A percentile compares a stretch with the other conserved stretches of the same genome.
Conservation (phyloP, 257 asterid genomes). For the Jasminum sambac region DNA sequence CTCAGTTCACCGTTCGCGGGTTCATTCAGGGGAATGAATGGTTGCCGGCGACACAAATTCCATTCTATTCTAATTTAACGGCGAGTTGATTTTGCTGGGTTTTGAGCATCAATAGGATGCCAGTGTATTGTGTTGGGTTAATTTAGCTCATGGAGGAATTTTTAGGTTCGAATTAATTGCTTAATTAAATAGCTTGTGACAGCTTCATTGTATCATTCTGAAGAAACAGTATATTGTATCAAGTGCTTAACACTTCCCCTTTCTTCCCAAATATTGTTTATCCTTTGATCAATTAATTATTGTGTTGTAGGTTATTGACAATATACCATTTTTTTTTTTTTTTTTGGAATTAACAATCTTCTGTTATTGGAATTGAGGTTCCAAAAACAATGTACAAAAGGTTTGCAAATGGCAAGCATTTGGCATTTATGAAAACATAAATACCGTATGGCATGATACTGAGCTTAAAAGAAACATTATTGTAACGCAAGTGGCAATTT, state of each 20-base stretch:
- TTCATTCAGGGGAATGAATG: conserved; percentile 72
- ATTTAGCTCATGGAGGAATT: not conserved
- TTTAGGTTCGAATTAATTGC: not conserved
- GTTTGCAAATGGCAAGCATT: not conserved
- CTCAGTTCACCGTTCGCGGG: conserved; percentile 63
- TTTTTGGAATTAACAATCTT: too few relatives aligned
- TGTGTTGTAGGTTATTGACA: too few relatives aligned
- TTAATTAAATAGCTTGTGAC: too few relatives aligned
- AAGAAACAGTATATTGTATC: not conserved
- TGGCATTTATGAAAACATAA: too few relatives aligned
- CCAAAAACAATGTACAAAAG: not conserved
- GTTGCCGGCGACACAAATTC: conserved; percentile 54
- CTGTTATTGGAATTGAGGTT: not conserved
- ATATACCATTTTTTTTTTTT: too few relatives aligned
- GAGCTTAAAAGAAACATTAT: too few relatives aligned
- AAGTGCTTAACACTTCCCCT: too few relatives aligned
- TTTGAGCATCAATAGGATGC: not conserved
- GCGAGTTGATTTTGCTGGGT: conserved; percentile 27
- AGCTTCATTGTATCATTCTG: not conserved
- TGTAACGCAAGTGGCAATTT: too few relatives aligned
- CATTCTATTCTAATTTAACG: conserved; percentile 69
- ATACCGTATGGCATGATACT: too few relatives aligned
- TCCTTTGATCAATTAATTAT: too few relatives aligned
- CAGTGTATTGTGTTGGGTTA: not conserved
- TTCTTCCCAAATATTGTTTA: too few relatives aligned